phyloP scores from a whole-genome alignment of 257 asterid species.

The Nemophila menziesii region DNA sequence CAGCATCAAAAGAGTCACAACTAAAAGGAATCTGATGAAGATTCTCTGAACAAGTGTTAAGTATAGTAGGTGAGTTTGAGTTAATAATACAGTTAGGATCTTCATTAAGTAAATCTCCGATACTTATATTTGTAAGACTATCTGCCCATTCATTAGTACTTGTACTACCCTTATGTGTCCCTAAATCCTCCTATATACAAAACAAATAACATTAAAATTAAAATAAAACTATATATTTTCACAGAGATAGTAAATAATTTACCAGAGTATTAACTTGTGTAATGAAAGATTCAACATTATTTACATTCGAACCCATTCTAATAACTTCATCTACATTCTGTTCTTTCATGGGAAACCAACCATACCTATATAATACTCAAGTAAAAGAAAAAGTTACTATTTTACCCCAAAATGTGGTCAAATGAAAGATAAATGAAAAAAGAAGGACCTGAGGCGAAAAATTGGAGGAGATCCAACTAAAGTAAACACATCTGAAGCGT shows the following conservation, averaged over 20 bases:
- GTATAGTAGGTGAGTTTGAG: conserved; percentile 25
- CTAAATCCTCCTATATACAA: conserved; percentile 18
- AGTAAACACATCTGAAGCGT: conserved; percentile 76
- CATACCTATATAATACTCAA: conserved; percentile 50
- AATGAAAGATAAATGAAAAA: not conserved
- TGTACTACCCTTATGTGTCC: conserved; percentile 25
- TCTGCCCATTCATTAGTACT: conserved; percentile 81
- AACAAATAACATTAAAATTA: conserved; percentile 2
- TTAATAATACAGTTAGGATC: conserved; percentile 30
- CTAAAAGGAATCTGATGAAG: conserved; percentile 53
- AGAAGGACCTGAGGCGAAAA: conserved; percentile 79
- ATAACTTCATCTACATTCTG: conserved; percentile 18
- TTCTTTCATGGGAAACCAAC: conserved; percentile 63
- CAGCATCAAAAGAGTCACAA: conserved; percentile 98
- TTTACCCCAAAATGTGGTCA: not conserved
- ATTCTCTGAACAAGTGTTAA: conserved; percentile 27
- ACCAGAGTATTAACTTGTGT: conserved; percentile 47
- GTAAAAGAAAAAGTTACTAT: conserved; percentile 8
- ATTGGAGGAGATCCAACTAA: conserved; percentile 65
- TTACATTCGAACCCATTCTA: conserved; percentile 18
- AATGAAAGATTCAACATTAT: conserved; percentile 16
- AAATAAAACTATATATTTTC: not conserved
- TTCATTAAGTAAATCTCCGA: conserved; percentile 60
- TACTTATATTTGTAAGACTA: conserved; percentile 72
- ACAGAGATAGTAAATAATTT: conserved; percentile 7